These are phyloP conservation scores for Aureobasidium sp. DNA, from an alignment of 2,329 filamentous ascomycete genomes.

Conservation along the genomic window DNA sequence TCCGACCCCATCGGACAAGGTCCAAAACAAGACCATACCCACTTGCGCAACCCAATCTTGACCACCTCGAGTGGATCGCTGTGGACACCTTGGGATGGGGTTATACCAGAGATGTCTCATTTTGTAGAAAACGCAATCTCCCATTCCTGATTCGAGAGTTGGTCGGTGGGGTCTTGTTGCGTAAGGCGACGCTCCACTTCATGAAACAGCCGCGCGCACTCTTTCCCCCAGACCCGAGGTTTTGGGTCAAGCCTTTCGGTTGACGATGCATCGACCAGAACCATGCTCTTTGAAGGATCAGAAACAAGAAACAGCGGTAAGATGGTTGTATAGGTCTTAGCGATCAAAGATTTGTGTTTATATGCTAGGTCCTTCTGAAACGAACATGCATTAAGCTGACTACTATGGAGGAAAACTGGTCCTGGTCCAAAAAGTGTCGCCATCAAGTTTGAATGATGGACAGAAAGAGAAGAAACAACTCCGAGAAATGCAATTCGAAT, in stretches of 20 bases:
- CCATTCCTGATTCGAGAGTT: background rate
- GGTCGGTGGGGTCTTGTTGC: background rate
- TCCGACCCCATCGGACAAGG: background rate
- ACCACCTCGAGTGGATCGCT: background rate
- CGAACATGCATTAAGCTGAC: background rate
- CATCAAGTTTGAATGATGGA: background rate
- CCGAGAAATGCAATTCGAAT: background rate
- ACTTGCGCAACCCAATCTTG: background rate
- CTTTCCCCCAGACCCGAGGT: background rate
- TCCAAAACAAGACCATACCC: background rate
- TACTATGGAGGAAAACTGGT: background rate
- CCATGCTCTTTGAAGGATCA: background rate
- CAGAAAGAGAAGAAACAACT: background rate
- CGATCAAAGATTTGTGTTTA: background rate
- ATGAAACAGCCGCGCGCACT: constrained; percentile 2
- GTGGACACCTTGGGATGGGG: background rate
- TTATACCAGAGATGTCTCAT: background rate
- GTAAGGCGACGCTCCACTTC: background rate
- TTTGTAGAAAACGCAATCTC: background rate
- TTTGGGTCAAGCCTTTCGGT: background rate
- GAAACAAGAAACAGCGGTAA: background rate
- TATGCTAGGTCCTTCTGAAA: background rate
- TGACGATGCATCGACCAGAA: background rate
- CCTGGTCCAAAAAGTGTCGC: background rate
- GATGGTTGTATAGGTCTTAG: background rate